Conservation (phyloP, 2,329 filamentous ascomycete genomes). For the Diaporthe citri region DNA sequence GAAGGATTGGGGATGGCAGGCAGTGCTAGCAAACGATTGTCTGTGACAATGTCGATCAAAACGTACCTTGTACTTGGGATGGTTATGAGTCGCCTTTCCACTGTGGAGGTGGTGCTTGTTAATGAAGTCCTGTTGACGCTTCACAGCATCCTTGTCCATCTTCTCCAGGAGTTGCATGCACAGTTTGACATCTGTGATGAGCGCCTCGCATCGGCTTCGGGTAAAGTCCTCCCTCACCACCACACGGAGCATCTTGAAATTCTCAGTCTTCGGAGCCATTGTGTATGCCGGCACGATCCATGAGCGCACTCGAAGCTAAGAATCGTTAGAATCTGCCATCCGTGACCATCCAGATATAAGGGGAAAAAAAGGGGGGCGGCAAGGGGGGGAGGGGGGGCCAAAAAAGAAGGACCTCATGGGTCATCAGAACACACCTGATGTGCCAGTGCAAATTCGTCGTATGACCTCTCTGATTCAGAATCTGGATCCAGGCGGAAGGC, state of each 20-base stretch:
- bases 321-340: too few relatives aligned
- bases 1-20: neutral
- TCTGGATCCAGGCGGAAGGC: slow-evolving; percentile 77
- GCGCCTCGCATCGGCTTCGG: slow-evolving; percentile 81
- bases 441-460: slow-evolving; percentile 83
- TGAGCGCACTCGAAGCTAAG: slow-evolving; percentile 67
- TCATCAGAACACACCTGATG: slow-evolving; percentile 76
- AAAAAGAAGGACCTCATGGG: too few relatives aligned
- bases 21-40: too few relatives aligned
- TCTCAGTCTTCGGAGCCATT: slow-evolving; percentile 89
- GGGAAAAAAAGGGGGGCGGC: too few relatives aligned
- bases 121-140: slow-evolving; percentile 77
- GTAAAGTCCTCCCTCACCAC: slow-evolving; percentile 95
- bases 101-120: slow-evolving; percentile 66
- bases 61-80: slow-evolving; percentile 64
- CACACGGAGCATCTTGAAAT: slow-evolving; percentile 90
- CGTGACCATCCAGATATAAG: too few relatives aligned
- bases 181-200: slow-evolving; percentile 84
- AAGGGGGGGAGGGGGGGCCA: too few relatives aligned
- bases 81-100: slow-evolving; percentile 65
- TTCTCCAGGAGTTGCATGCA: slow-evolving; percentile 78
- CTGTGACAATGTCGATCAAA: neutral
- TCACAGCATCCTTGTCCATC: slow-evolving; percentile 79
- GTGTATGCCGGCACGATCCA: slow-evolving; percentile 98
- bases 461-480: slow-evolving; percentile 71